A percentile compares a stretch with the other conserved stretches of the same genome.
phyloP scores from a whole-genome alignment of 768 basidiomycete species.

The Chalciporus sphaerocephalus region DNA sequence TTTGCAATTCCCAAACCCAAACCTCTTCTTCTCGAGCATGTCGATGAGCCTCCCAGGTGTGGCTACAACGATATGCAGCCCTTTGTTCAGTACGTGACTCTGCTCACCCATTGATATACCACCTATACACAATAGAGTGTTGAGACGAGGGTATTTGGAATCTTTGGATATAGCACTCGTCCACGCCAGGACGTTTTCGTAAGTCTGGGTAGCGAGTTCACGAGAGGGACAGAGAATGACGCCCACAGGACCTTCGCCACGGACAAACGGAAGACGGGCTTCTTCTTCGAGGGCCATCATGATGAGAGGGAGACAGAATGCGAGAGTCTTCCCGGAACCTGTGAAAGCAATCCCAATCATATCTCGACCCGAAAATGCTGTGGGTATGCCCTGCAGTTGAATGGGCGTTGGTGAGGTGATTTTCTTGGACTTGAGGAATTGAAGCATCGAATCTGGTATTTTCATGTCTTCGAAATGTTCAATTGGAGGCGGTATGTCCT shows the following conservation, averaged over 20 bases:
- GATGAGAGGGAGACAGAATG: constrained; percentile 95
- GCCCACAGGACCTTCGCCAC: constrained; percentile 96
- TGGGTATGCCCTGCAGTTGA: constrained; percentile 94
- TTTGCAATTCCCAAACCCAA: constrained; percentile 92
- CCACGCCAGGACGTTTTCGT: constrained; percentile 90
- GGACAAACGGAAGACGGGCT: constrained; percentile 78
- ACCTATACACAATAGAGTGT: constrained; percentile 90
- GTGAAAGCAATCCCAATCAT: constrained; percentile 99
- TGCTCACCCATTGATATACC: constrained; percentile 99
- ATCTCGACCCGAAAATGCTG: constrained; percentile 92
- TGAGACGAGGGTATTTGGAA: constrained; percentile 77
- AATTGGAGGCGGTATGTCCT: constrained; percentile 90
- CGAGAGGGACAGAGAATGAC: constrained; percentile 95
- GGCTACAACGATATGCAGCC: constrained; percentile 92
- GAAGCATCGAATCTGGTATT: constrained; percentile 81
- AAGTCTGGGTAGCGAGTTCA: constrained; percentile 94
- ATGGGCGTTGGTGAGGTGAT: constrained; percentile 91
- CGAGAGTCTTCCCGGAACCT: constrained; percentile 97
- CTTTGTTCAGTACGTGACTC: constrained; percentile 83
- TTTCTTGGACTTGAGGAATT: constrained; percentile 78
- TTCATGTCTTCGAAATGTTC: constrained; percentile 96
- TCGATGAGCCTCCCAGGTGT: constrained; percentile 96
- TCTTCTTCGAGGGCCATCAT: constrained; percentile 97
- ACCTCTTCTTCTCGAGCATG: constrained; percentile 93
- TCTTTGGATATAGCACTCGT: constrained; percentile 75